Conservation (phyloP, 441 rosid species). For the Gossypium laxum region DNA sequence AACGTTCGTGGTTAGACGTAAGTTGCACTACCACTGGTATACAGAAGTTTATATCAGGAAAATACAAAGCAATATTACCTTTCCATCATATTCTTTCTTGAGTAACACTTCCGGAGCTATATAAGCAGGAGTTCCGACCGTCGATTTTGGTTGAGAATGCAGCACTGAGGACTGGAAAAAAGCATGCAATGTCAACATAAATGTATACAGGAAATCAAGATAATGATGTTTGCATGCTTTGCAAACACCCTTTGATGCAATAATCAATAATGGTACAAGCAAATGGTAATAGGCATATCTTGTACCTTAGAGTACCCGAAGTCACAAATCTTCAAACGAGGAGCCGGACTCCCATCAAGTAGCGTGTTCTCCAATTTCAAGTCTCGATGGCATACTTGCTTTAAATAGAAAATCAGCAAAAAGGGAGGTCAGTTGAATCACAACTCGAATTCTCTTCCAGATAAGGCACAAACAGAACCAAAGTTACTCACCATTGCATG, state of each 20-base stretch:
- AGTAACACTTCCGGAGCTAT: constrained; percentile 94
- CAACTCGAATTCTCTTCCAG: constrained; percentile 1
- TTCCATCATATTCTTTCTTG: constrained; percentile 93
- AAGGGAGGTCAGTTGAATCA: constrained; percentile 8
- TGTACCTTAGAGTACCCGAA: constrained; percentile 96
- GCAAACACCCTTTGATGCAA: not conserved
- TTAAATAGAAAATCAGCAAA: constrained; percentile 14
- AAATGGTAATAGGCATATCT: not conserved
- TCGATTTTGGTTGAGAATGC: constrained; percentile 96
- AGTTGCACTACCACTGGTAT: not conserved
- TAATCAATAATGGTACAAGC: not conserved
- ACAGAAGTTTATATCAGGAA: not conserved
- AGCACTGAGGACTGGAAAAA: constrained; percentile 74
- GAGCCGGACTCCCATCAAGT: constrained; percentile 90
- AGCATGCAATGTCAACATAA: constrained; percentile 7
- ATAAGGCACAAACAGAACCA: constrained; percentile 13
- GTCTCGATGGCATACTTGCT: constrained; percentile 97
- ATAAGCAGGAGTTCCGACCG: constrained; percentile 97
- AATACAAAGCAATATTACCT: constrained; percentile 40
- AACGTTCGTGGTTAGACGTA: not conserved
- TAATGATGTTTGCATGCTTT: not conserved
- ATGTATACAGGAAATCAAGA: not conserved
- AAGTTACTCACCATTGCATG: constrained; percentile 66
- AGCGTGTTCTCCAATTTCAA: constrained; percentile 83
- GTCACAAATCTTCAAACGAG: constrained; percentile 90